Base-by-base conservation (phyloP, 1,284 basidiomycete genomes). In the Singerocomus rubriflavus region DNA sequence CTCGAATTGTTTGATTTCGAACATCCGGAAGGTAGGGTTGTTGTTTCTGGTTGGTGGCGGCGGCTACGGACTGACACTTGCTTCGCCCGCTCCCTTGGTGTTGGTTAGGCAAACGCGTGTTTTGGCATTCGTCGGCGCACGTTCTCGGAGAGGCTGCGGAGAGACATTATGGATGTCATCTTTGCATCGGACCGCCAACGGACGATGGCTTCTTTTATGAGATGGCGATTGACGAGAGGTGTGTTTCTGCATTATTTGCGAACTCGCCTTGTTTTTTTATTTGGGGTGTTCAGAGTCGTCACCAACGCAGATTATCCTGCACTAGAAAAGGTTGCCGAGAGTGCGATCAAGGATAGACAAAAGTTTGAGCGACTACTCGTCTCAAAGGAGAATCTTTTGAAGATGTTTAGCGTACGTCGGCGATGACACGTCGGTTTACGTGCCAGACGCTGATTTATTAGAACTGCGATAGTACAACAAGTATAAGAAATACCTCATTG, bases 171-270 rank as follows among this genome's bases (percentile, higher is more conserved):
- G 96, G 96, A 38, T 98, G 95, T 71, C 94, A 98, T 74, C 79
- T 99, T 16, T 98, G 96, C 67, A 87, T 98, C 60, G 97, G 97
- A 13, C 97, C 97, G 17, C 97, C 97, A 17, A 95, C 93, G 4
- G 94, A 98, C 38, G 96, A 99, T 29, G 97, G 97, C 13, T 99
- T 99, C 81, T 99, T 97, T 81, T 99, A 99, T 70, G 97, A 99
- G 71, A 99, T 99, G 97, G 82, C 80, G 7, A 90, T 88, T 50
- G 73, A 82, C 35, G 84, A 90, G 48, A 75, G 86, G 84, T 81
- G 44, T 32, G 73, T 60, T 14, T 10, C 17, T n/a, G 14, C 7
- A 5, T 6, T n/a, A 33, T 10, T 39, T 12, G 6, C 11, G 4
- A 9, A 26, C 12, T 12, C 13, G n/a, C 14, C 21, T 21, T 21